Evolutionary conservation across 495 filamentous ascomycete species (phyloP), one percentile per base, ranked within the genome.

Genomic region (Physcia stellaris): DNA sequence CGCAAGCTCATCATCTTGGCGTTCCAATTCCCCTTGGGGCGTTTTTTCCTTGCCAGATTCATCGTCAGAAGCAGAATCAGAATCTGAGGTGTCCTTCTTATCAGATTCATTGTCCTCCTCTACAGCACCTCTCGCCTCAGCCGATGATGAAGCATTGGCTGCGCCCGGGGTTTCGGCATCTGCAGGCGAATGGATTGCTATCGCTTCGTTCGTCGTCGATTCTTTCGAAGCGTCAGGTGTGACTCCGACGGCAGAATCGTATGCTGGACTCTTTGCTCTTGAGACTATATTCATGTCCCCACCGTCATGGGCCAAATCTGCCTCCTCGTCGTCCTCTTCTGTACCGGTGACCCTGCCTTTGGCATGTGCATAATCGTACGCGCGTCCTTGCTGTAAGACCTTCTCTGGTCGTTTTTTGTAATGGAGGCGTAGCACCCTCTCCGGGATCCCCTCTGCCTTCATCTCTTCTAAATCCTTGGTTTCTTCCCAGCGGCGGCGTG

Each of bases 361-460:
- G 42, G 65, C 69, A 49, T 82, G 76, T 6, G 79, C 77, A 13
- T 79, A 49, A 48, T 84, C 79, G 39, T 82, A 81, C n/a, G 68
- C 68, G 31, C 68, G 61, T 3, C 73, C 79, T 17, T 80, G 67
- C 21, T 68, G 64, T n/a, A 76, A 59, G 4, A 85, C 59, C 53
- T 85, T 85, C 28, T 78, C 75, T 34, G 76, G 68, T 3, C 70
- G 65, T 2, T 51, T 48, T 35, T 62, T 56, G 21, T 68, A 73
- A 46, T 66, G 66, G 3, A 57, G 57, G 23, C 65, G 63, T 10
- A 81, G 64, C 18, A 75, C 68, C 0, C 78, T 63, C 43, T 80
- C 72, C 30, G 72, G 57, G n/a, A n/a, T n/a, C n/a, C n/a, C n/a
- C n/a, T n/a, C n/a, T n/a, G n/a, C n/a, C n/a, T n/a, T n/a, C n/a